These are phyloP conservation scores for Yamadazyma endophytica DNA, from an alignment of 805 yeast species.

Conservation along the genomic window DNA sequence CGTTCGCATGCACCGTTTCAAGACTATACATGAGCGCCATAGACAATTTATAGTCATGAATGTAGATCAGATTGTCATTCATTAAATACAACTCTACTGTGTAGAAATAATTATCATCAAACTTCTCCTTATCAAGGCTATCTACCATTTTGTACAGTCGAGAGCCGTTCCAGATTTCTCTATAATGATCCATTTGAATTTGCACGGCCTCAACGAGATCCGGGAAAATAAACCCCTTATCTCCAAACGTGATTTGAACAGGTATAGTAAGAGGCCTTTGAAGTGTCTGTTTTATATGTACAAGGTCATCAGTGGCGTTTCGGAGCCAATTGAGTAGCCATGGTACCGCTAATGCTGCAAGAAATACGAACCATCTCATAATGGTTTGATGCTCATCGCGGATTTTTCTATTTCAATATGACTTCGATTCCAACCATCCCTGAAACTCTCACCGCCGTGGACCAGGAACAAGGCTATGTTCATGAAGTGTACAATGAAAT, in stretches of 20 bases:
- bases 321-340: neutral
- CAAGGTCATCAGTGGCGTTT: conserved; percentile 1
- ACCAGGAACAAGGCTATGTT: conserved; percentile 72
- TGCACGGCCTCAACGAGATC: conserved; percentile 56
- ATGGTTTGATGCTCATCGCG: conserved; percentile 14
- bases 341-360: conserved; percentile 9
- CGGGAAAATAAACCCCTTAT: conserved; percentile 52
- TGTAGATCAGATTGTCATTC: conserved; percentile 4
- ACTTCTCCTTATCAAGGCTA: conserved; percentile 5
- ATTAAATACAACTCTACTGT: conserved; percentile 6
- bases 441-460: conserved; percentile 39
- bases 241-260: conserved; percentile 24
- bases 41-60: conserved; percentile 26
- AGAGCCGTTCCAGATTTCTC: too few relatives aligned
- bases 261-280: conserved; percentile 14
- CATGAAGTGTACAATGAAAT: conserved; percentile 93
- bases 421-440: conserved; percentile 8
- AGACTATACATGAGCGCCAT: conserved; percentile 40
- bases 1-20: conserved; percentile 49
- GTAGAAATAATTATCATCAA: conserved; percentile 5
- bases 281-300: conserved; percentile 2
- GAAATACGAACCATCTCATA: neutral
- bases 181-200: conserved; percentile 28
- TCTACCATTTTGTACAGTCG: neutral
- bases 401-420: too few relatives aligned